A percentile compares a stretch with the other conserved stretches of the same genome.
phyloP scores from a whole-genome alignment of 352 stramenopile genomes.

The Albugo candida region DNA sequence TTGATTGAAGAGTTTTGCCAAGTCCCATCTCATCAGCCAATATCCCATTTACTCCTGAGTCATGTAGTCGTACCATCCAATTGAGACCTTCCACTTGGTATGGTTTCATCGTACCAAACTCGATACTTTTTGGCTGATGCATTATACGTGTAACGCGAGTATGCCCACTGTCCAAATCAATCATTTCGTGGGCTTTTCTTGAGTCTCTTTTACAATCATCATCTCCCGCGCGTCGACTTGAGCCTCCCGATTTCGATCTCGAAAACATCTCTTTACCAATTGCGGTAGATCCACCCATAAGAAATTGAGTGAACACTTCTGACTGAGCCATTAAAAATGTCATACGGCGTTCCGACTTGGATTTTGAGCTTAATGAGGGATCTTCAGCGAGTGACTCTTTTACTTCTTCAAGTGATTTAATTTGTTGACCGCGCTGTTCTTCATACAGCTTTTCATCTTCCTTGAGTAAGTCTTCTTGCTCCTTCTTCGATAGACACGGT shows the following conservation, averaged over 20 bases:
- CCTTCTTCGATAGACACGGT: slow-evolving; percentile 21
- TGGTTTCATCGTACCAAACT: slow-evolving; percentile 77
- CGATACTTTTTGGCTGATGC: slow-evolving; percentile 63
- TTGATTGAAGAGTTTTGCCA: slow-evolving; percentile 94
- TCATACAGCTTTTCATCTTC: slow-evolving; percentile 52
- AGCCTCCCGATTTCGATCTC: slow-evolving; percentile 14
- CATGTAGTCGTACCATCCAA: slow-evolving; percentile 89
- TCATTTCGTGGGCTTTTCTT: slow-evolving; percentile 36
- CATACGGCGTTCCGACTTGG: slow-evolving; percentile 48
- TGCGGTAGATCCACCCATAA: slow-evolving; percentile 64
- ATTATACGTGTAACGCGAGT: slow-evolving; percentile 62
- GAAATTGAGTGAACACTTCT: slow-evolving; percentile 74
- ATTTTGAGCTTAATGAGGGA: slow-evolving; percentile 23
- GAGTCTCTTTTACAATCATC: slow-evolving; percentile 39
- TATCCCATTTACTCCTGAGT: slow-evolving; percentile 72
- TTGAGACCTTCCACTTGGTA: slow-evolving; percentile 79
- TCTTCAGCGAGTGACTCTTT: slow-evolving; percentile 40
- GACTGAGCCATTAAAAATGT: slow-evolving; percentile 79
- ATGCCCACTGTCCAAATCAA: slow-evolving; percentile 53
- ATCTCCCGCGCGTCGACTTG: slow-evolving; percentile 23
- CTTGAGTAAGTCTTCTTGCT: slow-evolving; percentile 29
- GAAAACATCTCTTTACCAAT: slow-evolving; percentile 61
- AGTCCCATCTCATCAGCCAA: slow-evolving; percentile 81
- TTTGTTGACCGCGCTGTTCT: slow-evolving; percentile 61
- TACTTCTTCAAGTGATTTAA: slow-evolving; percentile 47